Base-by-base conservation (phyloP, 2,329 filamentous ascomycete species). In the Leptographium flavum region DNA sequence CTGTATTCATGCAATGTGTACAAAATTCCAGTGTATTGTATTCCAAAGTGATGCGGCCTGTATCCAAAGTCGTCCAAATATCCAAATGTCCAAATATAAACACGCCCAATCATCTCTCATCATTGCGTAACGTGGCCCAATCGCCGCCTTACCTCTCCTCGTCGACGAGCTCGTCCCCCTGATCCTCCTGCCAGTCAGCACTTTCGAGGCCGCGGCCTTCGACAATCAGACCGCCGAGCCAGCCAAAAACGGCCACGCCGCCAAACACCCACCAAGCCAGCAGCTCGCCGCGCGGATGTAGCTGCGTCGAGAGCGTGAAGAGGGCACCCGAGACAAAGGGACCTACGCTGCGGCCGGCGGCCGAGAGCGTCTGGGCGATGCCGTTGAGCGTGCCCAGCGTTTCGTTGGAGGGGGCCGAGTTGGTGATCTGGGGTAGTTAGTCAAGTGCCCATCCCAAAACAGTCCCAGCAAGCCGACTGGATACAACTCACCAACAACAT, bases 371-470 rank as follows among this genome's bases (percentile, higher is more conserved):
- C 62, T 98, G 92, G 0, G 92, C 92, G 28, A 96, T 74, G 10
- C 92, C 92, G 57, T 98, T 95, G 23, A 98, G 71, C 0, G 86
- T 87, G 3, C 92, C 92, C 0, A 98, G 73, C 1, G 85, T 87
- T 5, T 83, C 79, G 60, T 90, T 76, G 8, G 88, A 87, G 0
- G 87, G 85, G 0, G 87, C 86, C 1, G 85, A 93, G 56, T 98
- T 98, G 32, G 87, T 96, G 53, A 98, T 88, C 84, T 90, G 30
- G 3, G 23, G 4, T 1, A 17, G 32, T 31, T 7, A 33, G 31
- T 6, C 5, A 5, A n/a, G 19, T 4, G 50, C 14, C 33, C 19
- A 14, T 27, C 21, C 8, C 31, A 33, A 23, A 28, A 22, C 44
- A 36, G n/a, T 31, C 23, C 33, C 21, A 44, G 28, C 22, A 23